These are phyloP conservation scores for Penicillium bovifimosum DNA, from an alignment of 495 filamentous ascomycete genomes.

Conservation along the genomic window DNA sequence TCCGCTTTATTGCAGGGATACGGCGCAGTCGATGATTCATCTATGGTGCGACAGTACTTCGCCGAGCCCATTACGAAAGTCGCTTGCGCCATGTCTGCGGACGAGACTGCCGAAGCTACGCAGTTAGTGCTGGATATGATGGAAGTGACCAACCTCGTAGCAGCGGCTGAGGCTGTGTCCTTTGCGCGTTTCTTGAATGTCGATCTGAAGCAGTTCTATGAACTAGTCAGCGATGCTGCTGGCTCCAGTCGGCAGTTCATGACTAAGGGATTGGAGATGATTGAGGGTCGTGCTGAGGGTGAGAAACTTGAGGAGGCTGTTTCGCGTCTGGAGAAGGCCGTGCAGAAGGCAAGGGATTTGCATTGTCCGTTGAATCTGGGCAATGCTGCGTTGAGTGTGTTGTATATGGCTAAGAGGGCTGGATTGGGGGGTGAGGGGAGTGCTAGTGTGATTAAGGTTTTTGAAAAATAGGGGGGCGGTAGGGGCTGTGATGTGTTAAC, in stretches of 20 bases:
- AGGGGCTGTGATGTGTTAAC: too few species aligned
- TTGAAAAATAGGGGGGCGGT: conserved; percentile 22
- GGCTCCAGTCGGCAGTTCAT: conserved; percentile 59
- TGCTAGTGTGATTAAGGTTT: conserved; percentile 34
- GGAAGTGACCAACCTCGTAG: conserved; percentile 58
- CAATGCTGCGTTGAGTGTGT: conserved; percentile 36
- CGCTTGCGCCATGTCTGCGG: conserved; percentile 17
- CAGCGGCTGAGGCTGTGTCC: conserved; percentile 59
- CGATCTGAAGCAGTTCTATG: conserved; percentile 59
- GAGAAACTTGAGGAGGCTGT: conserved; percentile 53
- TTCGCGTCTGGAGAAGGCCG: conserved; percentile 50
- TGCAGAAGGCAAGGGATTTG: conserved; percentile 53
- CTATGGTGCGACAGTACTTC: conserved; percentile 58
- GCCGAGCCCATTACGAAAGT: conserved; percentile 36
- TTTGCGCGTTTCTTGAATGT: conserved; percentile 59
- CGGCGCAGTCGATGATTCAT: conserved; percentile 63
- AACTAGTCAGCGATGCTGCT: conserved; percentile 64
- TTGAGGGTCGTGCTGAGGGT: conserved; percentile 29
- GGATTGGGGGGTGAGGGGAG: conserved; percentile 29
- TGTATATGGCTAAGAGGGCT: conserved; percentile 32
- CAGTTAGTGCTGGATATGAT: conserved; percentile 56
- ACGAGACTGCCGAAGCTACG: conserved; percentile 31
- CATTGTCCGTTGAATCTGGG: conserved; percentile 40
- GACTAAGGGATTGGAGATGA: conserved; percentile 52
- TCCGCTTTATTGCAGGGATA: conserved; percentile 55